Conservation (phyloP, 768 basidiomycete species). For the Russula lepida region DNA sequence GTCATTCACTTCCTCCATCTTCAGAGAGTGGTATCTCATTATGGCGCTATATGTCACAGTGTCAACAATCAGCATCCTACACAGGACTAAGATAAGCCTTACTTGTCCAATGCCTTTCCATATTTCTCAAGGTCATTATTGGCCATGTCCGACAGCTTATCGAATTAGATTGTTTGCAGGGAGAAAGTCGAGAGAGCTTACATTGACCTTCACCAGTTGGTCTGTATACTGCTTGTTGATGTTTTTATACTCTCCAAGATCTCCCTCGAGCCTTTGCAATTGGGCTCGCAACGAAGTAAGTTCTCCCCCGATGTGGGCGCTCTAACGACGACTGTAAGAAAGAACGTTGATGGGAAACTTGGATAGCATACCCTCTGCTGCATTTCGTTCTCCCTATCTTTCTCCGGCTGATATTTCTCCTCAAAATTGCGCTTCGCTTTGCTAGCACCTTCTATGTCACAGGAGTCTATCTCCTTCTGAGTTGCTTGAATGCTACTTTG, state of each 20-base stretch:
- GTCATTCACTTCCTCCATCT: constrained; percentile 99
- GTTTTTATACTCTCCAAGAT: constrained; percentile 80
- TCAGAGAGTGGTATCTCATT: constrained; percentile 94
- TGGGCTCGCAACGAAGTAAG: constrained; percentile 64
- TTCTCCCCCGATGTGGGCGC: constrained; percentile 76
- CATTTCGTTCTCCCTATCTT: constrained; percentile 63
- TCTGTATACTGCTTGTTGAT: constrained; percentile 80
- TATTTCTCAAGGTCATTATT: constrained; percentile 97
- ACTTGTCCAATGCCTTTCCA: constrained; percentile 95
- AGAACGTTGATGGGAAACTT: constrained; percentile 1
- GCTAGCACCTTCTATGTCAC: constrained; percentile 81
- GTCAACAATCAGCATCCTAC: background rate
- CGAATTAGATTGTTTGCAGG: background rate
- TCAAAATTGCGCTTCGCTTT: constrained; percentile 81
- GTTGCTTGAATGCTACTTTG: constrained; percentile 56
- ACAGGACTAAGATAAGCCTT: constrained; percentile 23
- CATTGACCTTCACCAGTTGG: constrained; percentile 93
- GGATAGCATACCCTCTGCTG: constrained; percentile 49
- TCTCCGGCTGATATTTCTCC: constrained; percentile 62
- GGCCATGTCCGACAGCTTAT: constrained; percentile 93
- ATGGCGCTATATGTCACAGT: constrained; percentile 61
- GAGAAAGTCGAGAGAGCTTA: constrained; percentile 27
- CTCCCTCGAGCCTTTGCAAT: constrained; percentile 53
- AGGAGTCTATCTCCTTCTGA: constrained; percentile 60
- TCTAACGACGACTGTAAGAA: constrained; percentile 34